Percentiles rank a stretch among this genome's conserved stretches.
These are phyloP conservation scores for Datisca glomerata DNA, from an alignment of 306 rosid species.

Conservation along the genomic window DNA sequence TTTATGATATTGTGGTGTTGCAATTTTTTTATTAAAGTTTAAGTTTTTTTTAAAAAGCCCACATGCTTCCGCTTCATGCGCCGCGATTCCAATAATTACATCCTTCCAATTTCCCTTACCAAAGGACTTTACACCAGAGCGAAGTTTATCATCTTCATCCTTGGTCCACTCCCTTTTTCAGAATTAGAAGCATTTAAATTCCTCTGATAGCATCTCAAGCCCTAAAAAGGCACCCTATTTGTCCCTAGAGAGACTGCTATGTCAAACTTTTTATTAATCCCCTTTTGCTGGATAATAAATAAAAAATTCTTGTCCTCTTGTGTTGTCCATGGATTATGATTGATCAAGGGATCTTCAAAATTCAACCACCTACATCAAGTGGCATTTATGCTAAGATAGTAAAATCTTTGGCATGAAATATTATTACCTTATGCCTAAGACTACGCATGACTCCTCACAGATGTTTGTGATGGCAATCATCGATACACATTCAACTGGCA, in stretches of 20 bases:
- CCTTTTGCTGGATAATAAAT: constrained; percentile 41
- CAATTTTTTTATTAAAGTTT: too few species aligned
- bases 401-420: too few species aligned
- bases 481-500: constrained; percentile 46
- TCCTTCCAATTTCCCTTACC: constrained; percentile 72
- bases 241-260: constrained; percentile 55
- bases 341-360: too few species aligned
- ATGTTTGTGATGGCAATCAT: too few species aligned
- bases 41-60: too few species aligned
- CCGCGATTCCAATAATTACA: too few species aligned
- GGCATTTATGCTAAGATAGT: too few species aligned
- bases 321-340: too few species aligned
- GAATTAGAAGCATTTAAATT: constrained; percentile 75
- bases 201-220: constrained; percentile 83
- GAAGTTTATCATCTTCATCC: constrained; percentile 77
- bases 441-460: too few species aligned
- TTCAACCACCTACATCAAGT: constrained; percentile 68
- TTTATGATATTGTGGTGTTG: too few species aligned
- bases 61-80: too few species aligned
- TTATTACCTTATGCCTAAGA: too few species aligned
- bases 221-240: constrained; percentile 82
- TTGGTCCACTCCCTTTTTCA: constrained; percentile 80
- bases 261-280: constrained; percentile 62
- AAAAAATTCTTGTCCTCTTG: constrained; percentile 67
- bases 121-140: constrained; percentile 42